Evolutionary conservation across 1,284 basidiomycete genomes (phyloP), one percentile per base, ranked within the genome.

Genomic region (Termitomyces sp.): DNA sequence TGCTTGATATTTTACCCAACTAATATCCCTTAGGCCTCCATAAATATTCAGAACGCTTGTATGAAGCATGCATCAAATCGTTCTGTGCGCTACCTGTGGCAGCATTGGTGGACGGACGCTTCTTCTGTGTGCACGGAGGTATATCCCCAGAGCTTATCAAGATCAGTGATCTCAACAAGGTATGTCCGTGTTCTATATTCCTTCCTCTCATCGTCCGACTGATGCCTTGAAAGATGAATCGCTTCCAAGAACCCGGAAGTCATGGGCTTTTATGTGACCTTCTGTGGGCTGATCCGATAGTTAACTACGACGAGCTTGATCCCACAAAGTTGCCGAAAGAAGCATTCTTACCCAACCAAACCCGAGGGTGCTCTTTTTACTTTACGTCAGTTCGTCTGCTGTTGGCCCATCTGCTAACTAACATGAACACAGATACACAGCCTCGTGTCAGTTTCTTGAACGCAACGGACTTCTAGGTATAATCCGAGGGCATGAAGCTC

Each of bases 51-150:
- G 78, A 81, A 60, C 76, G 75, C 14, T 83, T 97, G 18, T 97
- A 97, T 68, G 90, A 96, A 56, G 93, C 91, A 5, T 96, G 93
- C 66, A 84, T 93, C 66, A 82, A 87, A 50, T 93, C 93, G 0
- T 99, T 99, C 76, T 89, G 87, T 66, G 86, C 93, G 26, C 77
- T 99, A 5, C 96, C 96, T 1, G 74, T 99, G 28, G 84, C 93
- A 1, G 97, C 93, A 7, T 76, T 99, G 57, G 92, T 99, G 73
- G 97, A 99, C 72, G 84, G 86, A 64, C 91, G 94, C 64, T 99
- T 99, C 77, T 87, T 99, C 68, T 98, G 95, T 66, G 94, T 99
- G 5, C 97, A 99, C 64, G 96, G 97, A 7, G 96, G 97, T 14
- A 80, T 99, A 39, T 95, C 92, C 0, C 96, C 96, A 0, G 86